These are phyloP conservation scores for Thoreauomyces humboldtii DNA, from an alignment of 192 early-diverging fungal species.

Conservation along the genomic window DNA sequence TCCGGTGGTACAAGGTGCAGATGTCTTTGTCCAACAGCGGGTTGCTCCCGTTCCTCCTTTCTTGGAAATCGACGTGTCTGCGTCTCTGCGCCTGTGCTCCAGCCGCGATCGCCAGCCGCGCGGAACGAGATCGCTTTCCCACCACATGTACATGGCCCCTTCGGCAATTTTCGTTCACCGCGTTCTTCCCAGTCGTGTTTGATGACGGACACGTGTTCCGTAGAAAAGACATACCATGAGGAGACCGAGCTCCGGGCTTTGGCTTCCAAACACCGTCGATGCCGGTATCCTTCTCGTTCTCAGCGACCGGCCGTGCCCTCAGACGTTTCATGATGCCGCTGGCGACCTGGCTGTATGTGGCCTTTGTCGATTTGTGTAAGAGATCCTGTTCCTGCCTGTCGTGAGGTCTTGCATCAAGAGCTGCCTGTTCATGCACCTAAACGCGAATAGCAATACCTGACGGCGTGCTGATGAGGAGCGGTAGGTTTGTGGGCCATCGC, in stretches of 20 bases:
- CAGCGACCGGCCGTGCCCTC: constrained; percentile 54
- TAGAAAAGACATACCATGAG: background rate
- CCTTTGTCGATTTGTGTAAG: background rate
- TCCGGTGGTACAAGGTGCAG: too few relatives aligned
- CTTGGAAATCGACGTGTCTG: too few relatives aligned
- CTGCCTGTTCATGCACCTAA: constrained; percentile 36
- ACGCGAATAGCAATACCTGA: constrained; percentile 38
- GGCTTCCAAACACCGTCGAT: constrained; percentile 60
- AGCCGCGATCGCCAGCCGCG: too few relatives aligned
- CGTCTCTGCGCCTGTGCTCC: too few relatives aligned
- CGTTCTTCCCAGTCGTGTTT: too few relatives aligned
- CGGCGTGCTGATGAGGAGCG: constrained; percentile 54
- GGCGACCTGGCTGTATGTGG: constrained; percentile 33
- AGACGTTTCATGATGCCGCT: constrained; percentile 47
- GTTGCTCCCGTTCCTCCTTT: too few relatives aligned
- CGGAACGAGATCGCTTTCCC: too few relatives aligned
- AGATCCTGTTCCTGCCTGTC: constrained; percentile 33
- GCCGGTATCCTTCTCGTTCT: constrained; percentile 48
- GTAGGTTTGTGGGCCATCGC: constrained; percentile 17
- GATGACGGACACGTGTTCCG: too few relatives aligned
- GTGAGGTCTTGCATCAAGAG: too few relatives aligned
- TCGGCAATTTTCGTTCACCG: too few relatives aligned
- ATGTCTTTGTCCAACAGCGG: too few relatives aligned
- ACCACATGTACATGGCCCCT: too few relatives aligned
- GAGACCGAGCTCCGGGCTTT: background rate